These are phyloP conservation scores for Exophiala oligosperma DNA, from an alignment of 2,329 filamentous ascomycete genomes.

Conservation along the genomic window DNA sequence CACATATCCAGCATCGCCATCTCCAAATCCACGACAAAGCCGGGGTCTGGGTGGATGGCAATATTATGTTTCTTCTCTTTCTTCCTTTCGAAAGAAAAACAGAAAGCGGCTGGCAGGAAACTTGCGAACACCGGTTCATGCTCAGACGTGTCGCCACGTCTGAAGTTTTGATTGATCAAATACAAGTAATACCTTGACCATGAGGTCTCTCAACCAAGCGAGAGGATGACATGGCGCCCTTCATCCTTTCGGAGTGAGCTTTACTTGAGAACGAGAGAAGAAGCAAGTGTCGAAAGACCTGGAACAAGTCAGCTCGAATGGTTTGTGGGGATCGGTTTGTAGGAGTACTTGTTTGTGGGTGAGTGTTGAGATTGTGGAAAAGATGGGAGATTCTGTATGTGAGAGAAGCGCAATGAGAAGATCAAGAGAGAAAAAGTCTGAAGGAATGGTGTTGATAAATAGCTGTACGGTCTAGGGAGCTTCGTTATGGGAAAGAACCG, in stretches of 20 bases:
- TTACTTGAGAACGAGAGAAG: slow-evolving; percentile 11
- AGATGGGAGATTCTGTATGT: neutral
- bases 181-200: slow-evolving; percentile 52
- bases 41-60: slow-evolving; percentile 28
- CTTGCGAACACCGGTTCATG: slow-evolving; percentile 67
- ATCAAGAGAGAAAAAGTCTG: neutral
- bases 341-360: neutral
- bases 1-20: slow-evolving; percentile 22
- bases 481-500: neutral
- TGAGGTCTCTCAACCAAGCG: slow-evolving; percentile 27
- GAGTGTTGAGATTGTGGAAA: neutral
- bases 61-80: neutral
- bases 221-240: slow-evolving; percentile 22
- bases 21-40: slow-evolving; percentile 23
- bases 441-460: neutral
- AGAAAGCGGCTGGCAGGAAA: slow-evolving; percentile 10
- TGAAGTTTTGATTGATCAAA: slow-evolving; percentile 6
- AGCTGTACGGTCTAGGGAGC: neutral
- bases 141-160: slow-evolving; percentile 38
- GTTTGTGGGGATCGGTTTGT: neutral
- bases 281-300: slow-evolving; percentile 1
- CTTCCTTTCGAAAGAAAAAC: too few relatives aligned
- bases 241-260: slow-evolving; percentile 23
- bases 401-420: neutral
- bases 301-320: neutral